Evolutionary conservation across 1,139 yeast species (phyloP), one percentile per base, ranked within the genome.

Genomic region (Maudiozyma humilis): DNA sequence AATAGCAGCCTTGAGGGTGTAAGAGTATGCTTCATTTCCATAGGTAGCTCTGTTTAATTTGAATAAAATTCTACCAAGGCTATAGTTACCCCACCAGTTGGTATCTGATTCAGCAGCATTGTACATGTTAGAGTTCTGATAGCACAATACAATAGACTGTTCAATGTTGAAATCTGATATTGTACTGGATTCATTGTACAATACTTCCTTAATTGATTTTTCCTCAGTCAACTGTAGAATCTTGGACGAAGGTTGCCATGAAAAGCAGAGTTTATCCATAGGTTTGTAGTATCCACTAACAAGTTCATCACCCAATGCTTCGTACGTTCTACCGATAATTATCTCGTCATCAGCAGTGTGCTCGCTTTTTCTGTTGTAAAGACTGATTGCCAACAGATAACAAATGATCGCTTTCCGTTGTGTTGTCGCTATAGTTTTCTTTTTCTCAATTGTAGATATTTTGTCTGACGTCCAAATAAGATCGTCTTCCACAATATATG

Each of bases 391-490:
- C 86, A 84, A 82, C 31, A 81, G 60, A 53, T 82, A 87, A 48
- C 94, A 82, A 8, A 87, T 54, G 1, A 89, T 63, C 0, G 96
- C 74, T 53, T 75, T 82, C 46, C 84, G 70, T 59, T 87, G 96
- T 3, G 76, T 60, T 15, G 72, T 67, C 0, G 89, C 88, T 0
- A 88, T 82, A 0, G 67, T 62, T 2, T 67, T 66, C 54, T 83
- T 83, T 51, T 82, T 72, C 7, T 83, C 93, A 0, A 71, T 62
- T 0, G 75, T 70, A 32, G 82, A 82, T 32, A 88, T 65, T 53
- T 84, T 84, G 57, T 89, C 96, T 0, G 96, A 82, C 0, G 91
- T 83, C 94, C 95, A 87, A 7, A 87, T 79, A 44, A 91, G 66
- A 51, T 86, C 96, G 61, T 87, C 95, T 51, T 89, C 97, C 0